Conservation (phyloP, 225 moss, liverwort and hornwort species). For the Pleurozium schreberi region DNA sequence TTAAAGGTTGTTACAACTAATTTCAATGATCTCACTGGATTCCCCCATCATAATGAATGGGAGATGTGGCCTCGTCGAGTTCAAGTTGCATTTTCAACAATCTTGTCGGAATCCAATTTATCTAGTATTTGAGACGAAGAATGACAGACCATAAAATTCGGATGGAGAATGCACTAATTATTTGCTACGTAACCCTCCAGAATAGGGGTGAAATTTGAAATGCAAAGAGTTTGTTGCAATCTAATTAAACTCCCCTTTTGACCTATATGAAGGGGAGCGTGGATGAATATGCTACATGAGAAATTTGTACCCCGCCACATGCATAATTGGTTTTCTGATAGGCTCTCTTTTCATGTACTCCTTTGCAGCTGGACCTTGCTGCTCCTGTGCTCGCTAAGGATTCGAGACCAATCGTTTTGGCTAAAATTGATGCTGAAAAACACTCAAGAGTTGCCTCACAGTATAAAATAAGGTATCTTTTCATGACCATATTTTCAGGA, state of each 20-base stretch:
- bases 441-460: constrained; percentile 25
- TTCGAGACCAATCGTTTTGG: constrained; percentile 49
- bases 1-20: too few relatives aligned
- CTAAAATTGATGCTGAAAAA: constrained; percentile 77
- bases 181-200: too few relatives aligned
- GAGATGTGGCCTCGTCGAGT: too few relatives aligned
- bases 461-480: constrained; percentile 39
- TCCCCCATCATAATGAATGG: too few relatives aligned
- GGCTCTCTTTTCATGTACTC: neutral
- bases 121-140: too few relatives aligned
- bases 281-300: neutral
- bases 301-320: neutral
- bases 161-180: too few relatives aligned
- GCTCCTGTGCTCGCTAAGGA: constrained; percentile 45
- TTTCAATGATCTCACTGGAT: too few relatives aligned
- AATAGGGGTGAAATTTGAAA: neutral
- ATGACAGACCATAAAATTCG: too few relatives aligned
- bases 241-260: neutral
- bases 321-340: neutral
- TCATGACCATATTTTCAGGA: neutral
- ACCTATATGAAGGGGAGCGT: neutral
- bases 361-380: constrained; percentile 54
- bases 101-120: too few relatives aligned
- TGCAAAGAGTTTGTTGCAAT: neutral
- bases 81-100: too few relatives aligned